Base-by-base conservation (phyloP, 306 rosid genomes). In the Mimosa pudica region DNA sequence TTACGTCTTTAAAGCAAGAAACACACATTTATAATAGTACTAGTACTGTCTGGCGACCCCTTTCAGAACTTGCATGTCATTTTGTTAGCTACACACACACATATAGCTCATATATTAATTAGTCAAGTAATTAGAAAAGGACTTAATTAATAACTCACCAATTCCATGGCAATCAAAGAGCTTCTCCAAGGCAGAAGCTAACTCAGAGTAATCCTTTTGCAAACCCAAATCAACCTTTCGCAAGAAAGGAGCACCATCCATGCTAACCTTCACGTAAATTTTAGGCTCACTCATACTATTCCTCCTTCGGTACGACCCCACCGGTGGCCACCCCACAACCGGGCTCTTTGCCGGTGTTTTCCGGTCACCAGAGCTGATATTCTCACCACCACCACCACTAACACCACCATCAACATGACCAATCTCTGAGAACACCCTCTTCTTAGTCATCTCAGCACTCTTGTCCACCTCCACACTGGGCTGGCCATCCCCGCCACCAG, bases 191-290 rank as follows among this genome's bases (percentile, higher is more conserved):
- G 94, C 88, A 0, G 82, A 4, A 11, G 86, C 90, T n/a, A 92
- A 90, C 58, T 90, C 85, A 0, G 81, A 75, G 77, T 90, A 92
- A 2, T 77, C 90, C 48, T 85, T 84, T 42, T 89, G 92, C 83
- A 81, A 81, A 70, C 73, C 77, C 58, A 92, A 75, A 72, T 92
- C 93, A 58, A 92, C 80, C 62, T 92, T 92, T 77, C 97, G 93
- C 85, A 92, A 90, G 84, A 90, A 89, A n/a, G 96, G 97, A 13
- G 90, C 96, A 0, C 97, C 97, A 20, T 92, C 97, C 97, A 93
- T 88, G 86, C 97, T 85, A 33, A 93, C 92, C 74, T 92, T 92
- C 54, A 92, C 92, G 81, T 92, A 90, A 79, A 83, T 82, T 80
- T 90, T 90, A 4, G 84, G 85, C 51, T 79, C 88, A 10, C 74